These are phyloP conservation scores for Styphnolobium japonicum DNA, from an alignment of 306 rosid species.

Conservation along the genomic window DNA sequence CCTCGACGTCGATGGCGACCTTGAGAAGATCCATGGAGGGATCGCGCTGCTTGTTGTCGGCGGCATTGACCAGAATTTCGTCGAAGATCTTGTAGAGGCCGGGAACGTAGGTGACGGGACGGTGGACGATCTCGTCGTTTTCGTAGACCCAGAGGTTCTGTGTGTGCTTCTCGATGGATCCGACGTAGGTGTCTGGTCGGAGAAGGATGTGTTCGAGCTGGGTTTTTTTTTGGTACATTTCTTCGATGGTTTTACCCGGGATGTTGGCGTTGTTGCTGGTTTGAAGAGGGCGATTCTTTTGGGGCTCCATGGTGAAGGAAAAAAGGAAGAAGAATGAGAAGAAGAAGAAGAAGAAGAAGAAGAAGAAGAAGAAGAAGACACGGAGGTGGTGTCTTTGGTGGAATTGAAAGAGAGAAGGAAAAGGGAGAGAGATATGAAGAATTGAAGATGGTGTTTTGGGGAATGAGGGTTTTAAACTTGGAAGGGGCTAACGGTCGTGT, in stretches of 20 bases:
- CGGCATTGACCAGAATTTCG: slow-evolving; percentile 91
- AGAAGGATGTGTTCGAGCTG: slow-evolving; percentile 97
- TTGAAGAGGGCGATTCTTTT: slow-evolving; percentile 66
- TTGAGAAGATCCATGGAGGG: slow-evolving; percentile 67
- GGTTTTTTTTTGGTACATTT: slow-evolving; percentile 84
- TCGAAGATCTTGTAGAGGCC: slow-evolving; percentile 96
- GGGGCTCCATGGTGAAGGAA: slow-evolving; percentile 47
- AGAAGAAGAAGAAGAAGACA: neutral
- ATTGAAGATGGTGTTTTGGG: neutral
- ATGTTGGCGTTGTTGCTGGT: slow-evolving; percentile 59
- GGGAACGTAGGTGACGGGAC: slow-evolving; percentile 71
- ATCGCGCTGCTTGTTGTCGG: slow-evolving; percentile 94
- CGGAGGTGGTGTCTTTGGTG: slow-evolving; percentile 31
- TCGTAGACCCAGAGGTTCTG: slow-evolving; percentile 82
- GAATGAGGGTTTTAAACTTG: neutral
- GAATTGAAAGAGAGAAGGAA: neutral
- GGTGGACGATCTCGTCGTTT: slow-evolving; percentile 63
- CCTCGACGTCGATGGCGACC: slow-evolving; percentile 62
- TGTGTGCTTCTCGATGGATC: slow-evolving; percentile 87
- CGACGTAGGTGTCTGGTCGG: slow-evolving; percentile 92
- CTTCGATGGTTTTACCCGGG: slow-evolving; percentile 69
- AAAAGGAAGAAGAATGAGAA: neutral
- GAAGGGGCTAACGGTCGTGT: slow-evolving; percentile 36
- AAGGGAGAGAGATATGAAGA: neutral
- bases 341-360: too few relatives aligned